Percentiles rank a stretch among this genome's conserved stretches.
These are phyloP conservation scores for Selaginella moellendorffii DNA, from an alignment of 75 land plant genomes.

Conservation along the genomic window DNA sequence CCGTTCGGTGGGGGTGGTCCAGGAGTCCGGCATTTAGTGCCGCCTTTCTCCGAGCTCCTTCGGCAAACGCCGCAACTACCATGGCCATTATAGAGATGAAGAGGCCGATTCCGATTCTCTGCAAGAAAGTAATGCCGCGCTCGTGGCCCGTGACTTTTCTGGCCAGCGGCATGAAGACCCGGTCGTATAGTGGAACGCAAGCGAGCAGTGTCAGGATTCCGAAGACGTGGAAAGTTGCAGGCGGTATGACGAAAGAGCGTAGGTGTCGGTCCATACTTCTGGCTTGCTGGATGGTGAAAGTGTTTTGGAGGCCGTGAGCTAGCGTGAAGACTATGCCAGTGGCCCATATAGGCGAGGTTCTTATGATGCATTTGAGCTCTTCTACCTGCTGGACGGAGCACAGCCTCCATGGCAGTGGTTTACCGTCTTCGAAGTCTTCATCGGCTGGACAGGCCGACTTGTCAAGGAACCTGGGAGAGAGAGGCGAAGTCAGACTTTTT, in stretches of 20 bases:
- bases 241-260: conserved; percentile 28
- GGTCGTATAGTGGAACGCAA: conserved; percentile 54
- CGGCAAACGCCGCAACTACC: conserved; percentile 34
- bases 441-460: not conserved
- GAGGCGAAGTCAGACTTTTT: too few species aligned
- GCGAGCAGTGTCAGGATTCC: conserved; percentile 26
- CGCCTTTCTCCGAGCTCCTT: conserved; percentile 16
- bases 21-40: conserved; percentile 25
- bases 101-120: conserved; percentile 41
- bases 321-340: not conserved
- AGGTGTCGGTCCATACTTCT: not conserved
- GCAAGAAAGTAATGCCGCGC: conserved; percentile 42
- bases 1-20: not conserved
- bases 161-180: conserved; percentile 30
- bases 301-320: not conserved
- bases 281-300: conserved; percentile 5
- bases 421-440: not conserved
- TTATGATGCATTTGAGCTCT: conserved; percentile 1
- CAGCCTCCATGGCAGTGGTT: not conserved
- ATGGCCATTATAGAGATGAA: conserved; percentile 26
- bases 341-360: conserved; percentile 2
- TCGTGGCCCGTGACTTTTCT: conserved; percentile 28
- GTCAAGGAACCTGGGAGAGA: conserved; percentile 1
- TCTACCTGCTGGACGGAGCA: conserved; percentile 9
- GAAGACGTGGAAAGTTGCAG: conserved; percentile 38